Percentiles rank a stretch among this genome's conserved stretches.
These are phyloP conservation scores for Candida mesenterica DNA, from an alignment of 1,139 yeast species.

Conservation along the genomic window DNA sequence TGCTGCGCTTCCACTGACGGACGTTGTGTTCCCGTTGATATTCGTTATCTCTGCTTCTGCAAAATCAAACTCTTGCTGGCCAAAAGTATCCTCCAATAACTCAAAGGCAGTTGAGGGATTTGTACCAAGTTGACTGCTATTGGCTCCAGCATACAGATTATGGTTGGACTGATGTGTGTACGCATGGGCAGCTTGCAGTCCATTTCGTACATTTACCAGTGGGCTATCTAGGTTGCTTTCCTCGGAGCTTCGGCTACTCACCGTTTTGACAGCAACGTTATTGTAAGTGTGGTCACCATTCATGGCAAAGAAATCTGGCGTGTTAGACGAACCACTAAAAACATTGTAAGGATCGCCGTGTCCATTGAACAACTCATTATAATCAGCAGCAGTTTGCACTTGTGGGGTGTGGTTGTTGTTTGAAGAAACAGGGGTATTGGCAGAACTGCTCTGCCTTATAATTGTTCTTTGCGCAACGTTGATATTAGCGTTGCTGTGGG, in stretches of 20 bases:
- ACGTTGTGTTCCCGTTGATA: conserved; percentile 1
- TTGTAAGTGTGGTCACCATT: not conserved
- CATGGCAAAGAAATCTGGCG: conserved; percentile 31
- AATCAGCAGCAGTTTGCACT: conserved; percentile 6
- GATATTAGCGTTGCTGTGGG: not conserved
- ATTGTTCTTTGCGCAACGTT: conserved; percentile 1
- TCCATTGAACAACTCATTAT: conserved; percentile 15
- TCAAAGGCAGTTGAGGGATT: conserved; percentile 9
- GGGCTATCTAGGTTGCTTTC: conserved; percentile 6
- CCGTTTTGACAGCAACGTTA: conserved; percentile 3
- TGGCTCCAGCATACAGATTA: conserved; percentile 6
- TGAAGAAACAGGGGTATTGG: not conserved
- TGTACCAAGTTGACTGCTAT: conserved; percentile 1
- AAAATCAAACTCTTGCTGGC: conserved; percentile 8
- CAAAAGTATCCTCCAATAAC: conserved; percentile 8
- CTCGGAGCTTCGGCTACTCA: conserved; percentile 1
- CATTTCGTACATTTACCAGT: conserved; percentile 1
- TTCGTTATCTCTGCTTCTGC: conserved; percentile 6
- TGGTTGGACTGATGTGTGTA: conserved; percentile 9
- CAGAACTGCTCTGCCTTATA: not conserved
- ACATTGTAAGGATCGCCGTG: conserved; percentile 14
- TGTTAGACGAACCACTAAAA: conserved; percentile 21
- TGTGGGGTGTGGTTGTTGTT: conserved; percentile 1
- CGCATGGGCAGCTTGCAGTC: conserved; percentile 5
- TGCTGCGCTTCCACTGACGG: conserved; percentile 4